These are phyloP conservation scores for Stephania japonica DNA, from an alignment of 164 flowering plant genomes.

Conservation along the genomic window DNA sequence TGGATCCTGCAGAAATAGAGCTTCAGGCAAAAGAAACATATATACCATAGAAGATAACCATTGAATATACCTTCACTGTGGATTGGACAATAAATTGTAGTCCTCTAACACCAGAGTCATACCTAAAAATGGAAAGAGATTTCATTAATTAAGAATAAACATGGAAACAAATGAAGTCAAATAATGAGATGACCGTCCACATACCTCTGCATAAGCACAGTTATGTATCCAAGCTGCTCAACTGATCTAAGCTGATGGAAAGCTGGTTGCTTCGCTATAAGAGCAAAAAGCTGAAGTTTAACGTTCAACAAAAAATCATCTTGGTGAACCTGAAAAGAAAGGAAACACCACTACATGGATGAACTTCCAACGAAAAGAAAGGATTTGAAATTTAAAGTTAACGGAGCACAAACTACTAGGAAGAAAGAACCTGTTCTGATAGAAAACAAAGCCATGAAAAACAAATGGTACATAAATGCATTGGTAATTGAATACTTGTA, in stretches of 20 bases:
- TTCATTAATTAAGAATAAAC: not conserved
- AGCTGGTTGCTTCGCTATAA: constrained; percentile 82
- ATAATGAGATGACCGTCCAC: not conserved
- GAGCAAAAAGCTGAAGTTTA: constrained; percentile 86
- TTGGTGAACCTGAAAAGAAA: constrained; percentile 56
- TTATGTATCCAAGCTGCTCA: constrained; percentile 97
- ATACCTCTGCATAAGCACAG: constrained; percentile 68
- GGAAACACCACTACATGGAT: not conserved
- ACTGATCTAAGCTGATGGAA: constrained; percentile 96
- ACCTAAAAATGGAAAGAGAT: constrained; percentile 33
- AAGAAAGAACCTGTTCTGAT: too few species aligned
- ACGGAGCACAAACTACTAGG: too few species aligned
- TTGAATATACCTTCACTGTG: constrained; percentile 56
- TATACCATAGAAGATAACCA: not conserved
- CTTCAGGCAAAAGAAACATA: constrained; percentile 6
- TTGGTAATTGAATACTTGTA: too few species aligned
- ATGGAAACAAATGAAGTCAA: not conserved
- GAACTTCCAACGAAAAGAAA: too few species aligned
- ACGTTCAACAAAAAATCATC: constrained; percentile 74
- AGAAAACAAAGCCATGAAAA: too few species aligned
- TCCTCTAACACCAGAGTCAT: constrained; percentile 75
- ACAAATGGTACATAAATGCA: too few species aligned
- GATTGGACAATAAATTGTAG: constrained; percentile 83
- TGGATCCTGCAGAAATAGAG: constrained; percentile 57
- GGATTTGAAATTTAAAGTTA: too few species aligned